Evolutionary conservation across 352 stramenopile genomes (phyloP).

Genomic region (Bremia lactucae): DNA sequence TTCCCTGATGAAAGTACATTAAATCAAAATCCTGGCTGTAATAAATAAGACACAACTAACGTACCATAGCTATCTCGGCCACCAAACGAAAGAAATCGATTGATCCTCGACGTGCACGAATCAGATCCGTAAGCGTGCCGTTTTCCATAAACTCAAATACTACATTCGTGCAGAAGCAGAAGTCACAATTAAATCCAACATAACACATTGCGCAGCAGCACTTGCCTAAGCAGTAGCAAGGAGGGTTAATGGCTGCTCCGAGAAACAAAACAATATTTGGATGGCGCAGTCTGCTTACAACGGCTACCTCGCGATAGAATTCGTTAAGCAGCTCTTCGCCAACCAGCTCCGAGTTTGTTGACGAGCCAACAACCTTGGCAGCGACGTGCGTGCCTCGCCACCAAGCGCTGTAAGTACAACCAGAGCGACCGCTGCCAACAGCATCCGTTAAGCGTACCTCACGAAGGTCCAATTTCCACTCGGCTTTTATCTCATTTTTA

Average conservation of each 20-base stretch:
- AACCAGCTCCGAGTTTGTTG: constrained; percentile 47
- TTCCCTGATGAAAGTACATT: constrained; percentile 42
- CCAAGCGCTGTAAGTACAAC: constrained; percentile 68
- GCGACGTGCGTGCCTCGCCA: constrained; percentile 75
- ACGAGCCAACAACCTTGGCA: constrained; percentile 70
- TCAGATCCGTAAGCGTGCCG: constrained; percentile 75
- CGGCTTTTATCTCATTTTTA: constrained; percentile 77
- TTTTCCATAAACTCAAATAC: constrained; percentile 86
- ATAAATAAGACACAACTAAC: not conserved
- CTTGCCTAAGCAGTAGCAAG: constrained; percentile 74
- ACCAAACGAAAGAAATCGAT: constrained; percentile 78
- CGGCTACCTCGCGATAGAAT: constrained; percentile 75
- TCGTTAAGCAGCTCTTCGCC: constrained; percentile 78
- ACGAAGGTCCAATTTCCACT: constrained; percentile 67
- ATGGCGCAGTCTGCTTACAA: constrained; percentile 78
- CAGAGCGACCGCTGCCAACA: constrained; percentile 61
- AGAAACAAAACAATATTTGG: constrained; percentile 84
- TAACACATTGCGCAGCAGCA: constrained; percentile 1
- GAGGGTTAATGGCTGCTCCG: constrained; percentile 60
- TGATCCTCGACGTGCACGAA: constrained; percentile 44
- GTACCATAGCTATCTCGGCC: constrained; percentile 70
- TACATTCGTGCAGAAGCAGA: constrained; percentile 4
- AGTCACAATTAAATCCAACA: too few species aligned
- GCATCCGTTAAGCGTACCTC: constrained; percentile 65
- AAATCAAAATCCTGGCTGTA: constrained; percentile 1